Conservation (phyloP, 2,329 filamentous ascomycete species). For the Cladosporium austrohemisphaericum region DNA sequence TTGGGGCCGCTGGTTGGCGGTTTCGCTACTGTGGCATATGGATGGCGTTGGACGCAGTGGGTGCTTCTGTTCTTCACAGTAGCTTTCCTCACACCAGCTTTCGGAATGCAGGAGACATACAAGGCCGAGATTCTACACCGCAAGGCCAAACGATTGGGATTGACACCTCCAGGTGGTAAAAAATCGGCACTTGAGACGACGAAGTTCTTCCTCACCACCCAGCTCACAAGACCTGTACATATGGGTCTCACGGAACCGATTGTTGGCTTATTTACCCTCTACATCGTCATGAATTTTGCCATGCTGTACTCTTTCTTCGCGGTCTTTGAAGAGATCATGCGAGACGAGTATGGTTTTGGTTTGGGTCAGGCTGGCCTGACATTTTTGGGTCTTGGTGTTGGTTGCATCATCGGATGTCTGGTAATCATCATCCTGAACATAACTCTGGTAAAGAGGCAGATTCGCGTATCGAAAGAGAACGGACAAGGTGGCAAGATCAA, state of each 20-base stretch:
- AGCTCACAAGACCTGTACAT: conserved; percentile 26
- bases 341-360: conserved; percentile 23
- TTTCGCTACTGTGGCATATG: conserved; percentile 17
- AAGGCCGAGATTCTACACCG: conserved; percentile 43
- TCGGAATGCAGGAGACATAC: conserved; percentile 49
- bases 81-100: conserved; percentile 28
- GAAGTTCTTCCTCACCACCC: conserved; percentile 23
- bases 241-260: conserved; percentile 32
- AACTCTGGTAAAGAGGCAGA: conserved; percentile 5
- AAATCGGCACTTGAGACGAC: conserved; percentile 22
- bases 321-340: conserved; percentile 24
- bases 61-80: conserved; percentile 31
- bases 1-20: conserved; percentile 40
- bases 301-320: conserved; percentile 25
- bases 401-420: conserved; percentile 16
- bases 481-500: conserved; percentile 15
- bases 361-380: conserved; percentile 20
- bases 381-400: conserved; percentile 26
- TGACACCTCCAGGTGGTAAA: conserved; percentile 21
- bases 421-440: conserved; percentile 7
- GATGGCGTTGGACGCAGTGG: conserved; percentile 27
- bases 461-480: neutral
- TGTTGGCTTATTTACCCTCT: conserved; percentile 24
- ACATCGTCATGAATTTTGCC: conserved; percentile 24
- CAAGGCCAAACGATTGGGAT: conserved; percentile 28